Base-by-base conservation (phyloP, 1,284 basidiomycete genomes). In the Abortiporus biennis region DNA sequence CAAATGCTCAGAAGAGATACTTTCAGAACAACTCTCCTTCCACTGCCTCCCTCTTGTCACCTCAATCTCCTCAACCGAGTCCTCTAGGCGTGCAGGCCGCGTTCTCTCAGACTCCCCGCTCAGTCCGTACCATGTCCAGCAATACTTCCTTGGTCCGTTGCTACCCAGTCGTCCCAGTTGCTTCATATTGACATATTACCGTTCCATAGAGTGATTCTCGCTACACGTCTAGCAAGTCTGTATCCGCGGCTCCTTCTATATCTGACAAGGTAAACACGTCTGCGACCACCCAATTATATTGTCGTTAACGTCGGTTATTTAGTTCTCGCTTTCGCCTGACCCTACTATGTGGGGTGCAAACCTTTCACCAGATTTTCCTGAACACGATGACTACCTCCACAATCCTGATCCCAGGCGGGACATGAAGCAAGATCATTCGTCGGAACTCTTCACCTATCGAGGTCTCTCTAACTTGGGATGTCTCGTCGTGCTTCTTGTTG, bases 391-490 rank as follows among this genome's bases (percentile, higher is more conserved):
- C 58, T 72, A 71, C 47, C 74, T 88, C 30, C 85, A 89, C 61
- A 85, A 84, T 53, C 83, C 85, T 3, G 83, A 87, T 59, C 85
- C 88, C 1, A 74, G 74, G 32, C 70, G 85, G 35, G 86, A 91
- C 58, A 64, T 73, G 46, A 79, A 74, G 49, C 63, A 68, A 42
- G 85, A 87, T 56, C 61, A 63, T 40, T 76, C 77, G 25, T 77
- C 81, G 3, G 71, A 70, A 44, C 68, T 91, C 25, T 81, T 91
- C 59, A 91, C 88, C 15, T 60, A 61, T 38, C 73, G 90, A 58
- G 88, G 89, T 30, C 48, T 91, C 8, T 63, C 72, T 33, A 92
- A 92, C 62, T 65, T 92, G 2, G 89, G 89, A 12, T 91, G 86
- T 61, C 63, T 92, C 21, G 51, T 78, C 17, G 39, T 92, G 27